phyloP scores from a whole-genome alignment of 192 early-diverging fungal species.

The Paraglomus occultum region DNA sequence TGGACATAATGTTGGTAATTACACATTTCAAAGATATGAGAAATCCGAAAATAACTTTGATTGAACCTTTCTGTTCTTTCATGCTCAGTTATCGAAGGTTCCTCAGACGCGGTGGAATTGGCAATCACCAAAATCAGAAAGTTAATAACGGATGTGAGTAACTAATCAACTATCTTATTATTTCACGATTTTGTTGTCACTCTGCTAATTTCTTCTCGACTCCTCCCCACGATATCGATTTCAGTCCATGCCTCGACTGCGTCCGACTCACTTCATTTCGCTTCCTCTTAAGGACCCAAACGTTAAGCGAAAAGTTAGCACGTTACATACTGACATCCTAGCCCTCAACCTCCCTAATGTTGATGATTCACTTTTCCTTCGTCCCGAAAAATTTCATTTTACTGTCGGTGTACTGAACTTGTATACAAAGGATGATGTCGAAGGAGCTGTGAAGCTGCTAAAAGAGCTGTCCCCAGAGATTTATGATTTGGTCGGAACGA shows the following conservation, averaged over 20 bases:
- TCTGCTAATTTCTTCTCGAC: background rate
- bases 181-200: too few species aligned
- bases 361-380: background rate
- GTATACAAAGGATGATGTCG: slow-evolving; percentile 2
- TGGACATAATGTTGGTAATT: too few species aligned
- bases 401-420: slow-evolving; percentile 12
- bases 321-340: background rate
- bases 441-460: slow-evolving; percentile 11
- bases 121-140: background rate
- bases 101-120: background rate
- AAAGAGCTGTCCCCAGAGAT: background rate
- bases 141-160: background rate
- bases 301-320: background rate
- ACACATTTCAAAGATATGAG: too few species aligned
- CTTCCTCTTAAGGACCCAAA: background rate
- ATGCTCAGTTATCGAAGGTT: background rate
- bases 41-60: too few species aligned
- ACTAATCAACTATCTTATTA: background rate
- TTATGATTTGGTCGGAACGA: background rate
- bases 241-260: background rate
- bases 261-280: slow-evolving; percentile 19
- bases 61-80: too few species aligned
- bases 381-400: background rate
- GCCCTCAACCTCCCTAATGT: background rate
- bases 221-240: background rate